Base-by-base conservation (phyloP, 2,329 filamentous ascomycete genomes). In the Fusarium solani-melongenae region DNA sequence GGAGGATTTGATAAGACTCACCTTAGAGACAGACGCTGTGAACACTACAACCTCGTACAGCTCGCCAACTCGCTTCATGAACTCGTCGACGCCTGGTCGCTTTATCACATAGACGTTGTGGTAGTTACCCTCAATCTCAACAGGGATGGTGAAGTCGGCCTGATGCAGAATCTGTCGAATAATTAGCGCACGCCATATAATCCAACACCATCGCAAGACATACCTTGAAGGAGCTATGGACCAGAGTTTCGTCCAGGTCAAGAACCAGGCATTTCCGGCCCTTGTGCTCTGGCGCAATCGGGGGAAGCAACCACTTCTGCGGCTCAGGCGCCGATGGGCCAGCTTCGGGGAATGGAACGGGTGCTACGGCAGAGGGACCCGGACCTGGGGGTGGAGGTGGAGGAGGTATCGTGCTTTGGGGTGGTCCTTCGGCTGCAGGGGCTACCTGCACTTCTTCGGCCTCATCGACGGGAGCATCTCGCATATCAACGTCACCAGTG, bases 91-190 rank as follows among this genome's bases (percentile, higher is more conserved):
- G 62, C 96, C 96, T n/a, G 96, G 96, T 79, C 96, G 91, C 86
- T 99, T 99, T 83, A 99, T 99, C 74, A 99, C 96, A 81, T 99
- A 99, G 63, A 99, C 97, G 79, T 99, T 99, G 85, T 99, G 96
- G 81, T 97, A 98, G 83, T 98, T 97, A 65, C 96, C 96, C 86
- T 99, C 96, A 73, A 99, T 99, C 80, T 99, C 96, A 33, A 99
- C 96, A 0, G 96, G 96, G 81, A 99, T 98, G 7, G 96, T 99
- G 81, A 99, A 98, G 83, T 99, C 96, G 67, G 96, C 96, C 87
- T 98, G 96, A 80, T 98, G 95, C 53, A 99, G 88, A 76, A 98
- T 96, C 95, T 98, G 79, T 12, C 49, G 15, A 64, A 49, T 67
- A 77, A 72, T 67, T 73, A 78, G 76, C 74, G 68, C 64, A 68